phyloP scores from a whole-genome alignment of 352 stramenopile genomes.

The Pythium aquatile region DNA sequence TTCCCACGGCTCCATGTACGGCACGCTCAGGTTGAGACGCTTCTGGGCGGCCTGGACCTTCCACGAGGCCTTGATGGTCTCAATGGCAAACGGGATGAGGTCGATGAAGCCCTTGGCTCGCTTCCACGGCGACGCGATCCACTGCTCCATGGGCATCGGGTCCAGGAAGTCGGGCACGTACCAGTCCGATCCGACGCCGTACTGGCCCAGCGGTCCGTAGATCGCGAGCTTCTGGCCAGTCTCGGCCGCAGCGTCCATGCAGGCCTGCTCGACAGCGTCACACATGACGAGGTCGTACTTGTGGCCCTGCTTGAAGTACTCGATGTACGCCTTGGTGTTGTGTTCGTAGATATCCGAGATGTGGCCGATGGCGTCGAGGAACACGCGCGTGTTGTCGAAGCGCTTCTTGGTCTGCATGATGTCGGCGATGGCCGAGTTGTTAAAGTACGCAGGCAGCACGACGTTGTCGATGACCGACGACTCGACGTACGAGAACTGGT shows the following conservation, averaged over 20 bases:
- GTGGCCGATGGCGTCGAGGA: slow-evolving; percentile 23
- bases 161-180: slow-evolving; percentile 29
- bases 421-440: slow-evolving; percentile 27
- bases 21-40: slow-evolving; percentile 24
- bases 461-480: slow-evolving; percentile 16
- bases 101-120: slow-evolving; percentile 25
- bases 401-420: slow-evolving; percentile 27
- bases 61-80: slow-evolving; percentile 25
- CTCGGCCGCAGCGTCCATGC: slow-evolving; percentile 25
- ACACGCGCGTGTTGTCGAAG: slow-evolving; percentile 27
- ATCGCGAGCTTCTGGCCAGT: slow-evolving; percentile 28
- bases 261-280: slow-evolving; percentile 26
- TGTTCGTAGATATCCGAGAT: slow-evolving; percentile 29
- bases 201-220: slow-evolving; percentile 25
- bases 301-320: slow-evolving; percentile 20
- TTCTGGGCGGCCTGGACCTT: slow-evolving; percentile 26
- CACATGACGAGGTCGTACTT: slow-evolving; percentile 26
- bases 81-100: slow-evolving; percentile 24
- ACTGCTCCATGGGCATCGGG: slow-evolving; percentile 29
- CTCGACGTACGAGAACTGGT: slow-evolving; percentile 24
- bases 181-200: slow-evolving; percentile 26
- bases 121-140: slow-evolving; percentile 27
- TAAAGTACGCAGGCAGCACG: slow-evolving; percentile 24
- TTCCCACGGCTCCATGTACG: slow-evolving; percentile 28
- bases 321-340: slow-evolving; percentile 23